Evolutionary conservation across 176 grass and related monocot species (phyloP).

Genomic region (Puya raimondii): DNA sequence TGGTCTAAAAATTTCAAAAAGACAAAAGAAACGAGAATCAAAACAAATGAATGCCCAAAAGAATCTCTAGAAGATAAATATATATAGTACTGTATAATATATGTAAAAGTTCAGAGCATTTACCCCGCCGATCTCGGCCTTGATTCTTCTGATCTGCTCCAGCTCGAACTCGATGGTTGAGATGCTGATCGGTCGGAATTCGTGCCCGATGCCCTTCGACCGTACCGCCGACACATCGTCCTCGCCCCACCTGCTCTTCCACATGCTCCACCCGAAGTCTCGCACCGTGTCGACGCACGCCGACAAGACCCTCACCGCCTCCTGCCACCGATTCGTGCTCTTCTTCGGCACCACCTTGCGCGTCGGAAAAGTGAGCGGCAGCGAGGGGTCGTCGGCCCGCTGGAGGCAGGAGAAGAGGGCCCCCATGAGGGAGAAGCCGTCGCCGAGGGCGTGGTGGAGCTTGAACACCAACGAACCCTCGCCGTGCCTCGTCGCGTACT

Average conservation of each 20-base stretch:
- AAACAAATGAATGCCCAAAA: too few relatives aligned
- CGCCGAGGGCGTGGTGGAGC: conserved; percentile 30
- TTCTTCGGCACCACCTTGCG: not conserved
- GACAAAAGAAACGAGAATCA: not conserved
- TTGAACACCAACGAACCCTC: conserved; percentile 29
- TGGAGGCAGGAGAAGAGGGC: conserved; percentile 29
- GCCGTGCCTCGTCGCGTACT: conserved; percentile 23
- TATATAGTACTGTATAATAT: not conserved
- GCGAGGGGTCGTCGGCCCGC: conserved; percentile 29
- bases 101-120: not conserved
- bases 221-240: conserved; percentile 22
- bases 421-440: conserved; percentile 36
- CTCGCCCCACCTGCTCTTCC: conserved; percentile 17
- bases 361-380: conserved; percentile 27
- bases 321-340: not conserved
- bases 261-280: conserved; percentile 33
- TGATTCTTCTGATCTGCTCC: conserved; percentile 24
- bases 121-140: conserved; percentile 27
- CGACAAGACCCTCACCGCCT: not conserved
- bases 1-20: conserved; percentile 26
- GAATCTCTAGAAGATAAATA: too few relatives aligned
- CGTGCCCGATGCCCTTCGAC: conserved; percentile 17
- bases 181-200: conserved; percentile 27
- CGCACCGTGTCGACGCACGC: conserved; percentile 18
- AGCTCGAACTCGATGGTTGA: conserved; percentile 17